Evolutionary conservation across 441 rosid genomes (phyloP).

Genomic region (Gossypium aridum): DNA sequence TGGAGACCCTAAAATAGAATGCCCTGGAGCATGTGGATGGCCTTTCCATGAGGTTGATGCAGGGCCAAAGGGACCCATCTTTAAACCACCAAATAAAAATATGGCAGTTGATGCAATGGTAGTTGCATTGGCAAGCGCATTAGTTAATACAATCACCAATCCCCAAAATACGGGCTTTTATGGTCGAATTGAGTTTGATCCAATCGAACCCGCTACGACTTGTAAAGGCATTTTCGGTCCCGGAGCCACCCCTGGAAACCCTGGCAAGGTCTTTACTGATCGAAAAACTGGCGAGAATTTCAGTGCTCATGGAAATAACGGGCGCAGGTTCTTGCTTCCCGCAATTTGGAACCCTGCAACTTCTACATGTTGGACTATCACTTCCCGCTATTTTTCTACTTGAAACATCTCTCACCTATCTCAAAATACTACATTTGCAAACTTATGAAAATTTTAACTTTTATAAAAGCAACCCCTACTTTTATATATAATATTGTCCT

Average conservation of each 20-base stretch:
- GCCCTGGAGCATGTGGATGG: constrained; percentile 64
- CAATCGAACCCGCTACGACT: constrained; percentile 25
- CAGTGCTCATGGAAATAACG: constrained; percentile 42
- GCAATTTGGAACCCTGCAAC: not conserved
- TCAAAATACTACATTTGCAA: too few species aligned
- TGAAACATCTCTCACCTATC: too few species aligned
- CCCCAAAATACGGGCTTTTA: constrained; percentile 28
- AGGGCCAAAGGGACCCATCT: constrained; percentile 36
- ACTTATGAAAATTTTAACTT: too few species aligned
- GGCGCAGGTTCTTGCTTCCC: constrained; percentile 47
- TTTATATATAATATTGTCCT: too few species aligned
- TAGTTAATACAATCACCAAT: constrained; percentile 38
- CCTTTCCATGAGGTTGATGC: constrained; percentile 41
- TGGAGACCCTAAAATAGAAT: constrained; percentile 50
- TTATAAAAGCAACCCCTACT: too few species aligned
- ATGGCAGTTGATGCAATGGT: constrained; percentile 57
- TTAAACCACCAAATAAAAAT: constrained; percentile 51
- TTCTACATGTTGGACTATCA: not conserved
- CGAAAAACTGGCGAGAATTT: constrained; percentile 36
- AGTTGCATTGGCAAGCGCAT: constrained; percentile 42
- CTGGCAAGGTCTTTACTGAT: constrained; percentile 36
- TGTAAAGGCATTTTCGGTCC: constrained; percentile 40
- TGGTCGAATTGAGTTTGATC: not conserved
- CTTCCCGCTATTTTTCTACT: too few species aligned
- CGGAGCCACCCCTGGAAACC: constrained; percentile 27